Evolutionary conservation across 2,329 filamentous ascomycete species (phyloP), one percentile per base, ranked within the genome.

Genomic region (Colletotrichum sp.): DNA sequence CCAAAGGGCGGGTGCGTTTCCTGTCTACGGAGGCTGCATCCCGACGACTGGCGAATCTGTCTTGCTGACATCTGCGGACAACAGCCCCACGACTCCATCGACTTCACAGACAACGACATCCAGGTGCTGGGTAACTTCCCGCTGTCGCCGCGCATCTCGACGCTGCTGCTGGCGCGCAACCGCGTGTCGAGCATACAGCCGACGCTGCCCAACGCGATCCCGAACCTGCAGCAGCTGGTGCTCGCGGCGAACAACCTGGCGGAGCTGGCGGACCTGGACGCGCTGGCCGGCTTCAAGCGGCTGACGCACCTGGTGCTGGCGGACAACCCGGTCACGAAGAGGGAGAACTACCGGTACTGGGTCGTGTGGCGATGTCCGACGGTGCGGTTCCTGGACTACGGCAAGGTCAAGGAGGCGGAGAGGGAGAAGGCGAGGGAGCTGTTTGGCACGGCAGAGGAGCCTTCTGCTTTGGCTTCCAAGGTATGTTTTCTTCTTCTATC

Each of bases 21-120:
- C 44, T 49, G 0, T 8, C 44, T 49, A 1, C 44, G 44, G 44
- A 49, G n/a, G 18, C 18, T n/a, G 39, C 9, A 49, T 2, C 18
- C 18, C 39, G 39, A 62, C 9, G 3, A 36, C 32, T 68, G 10
- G 52, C 76, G 79, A 70, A 76, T 64, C 21, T 7, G 26, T 36
- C 34, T 28, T 12, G n/a, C 64, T 67, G 34, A 44, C 34, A 18
- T 15, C 18, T 4, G 39, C 1, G 39, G 28, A 44, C 18, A 10
- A 18, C 81, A 98, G 95, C 95, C 96, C 81, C 96, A 98, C 91
- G 97, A 99, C 89, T 93, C 95, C 79, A 98, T 99, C 89, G 97
- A 99, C 88, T 93, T 99, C 82, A 99, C 97, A 85, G 97, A 99
- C 89, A 99, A 99, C 86, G 96, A 98, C 86, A 96, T 99, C 82